Conservation (phyloP, 2,329 filamentous ascomycete species). For the Cercospora citrullina region DNA sequence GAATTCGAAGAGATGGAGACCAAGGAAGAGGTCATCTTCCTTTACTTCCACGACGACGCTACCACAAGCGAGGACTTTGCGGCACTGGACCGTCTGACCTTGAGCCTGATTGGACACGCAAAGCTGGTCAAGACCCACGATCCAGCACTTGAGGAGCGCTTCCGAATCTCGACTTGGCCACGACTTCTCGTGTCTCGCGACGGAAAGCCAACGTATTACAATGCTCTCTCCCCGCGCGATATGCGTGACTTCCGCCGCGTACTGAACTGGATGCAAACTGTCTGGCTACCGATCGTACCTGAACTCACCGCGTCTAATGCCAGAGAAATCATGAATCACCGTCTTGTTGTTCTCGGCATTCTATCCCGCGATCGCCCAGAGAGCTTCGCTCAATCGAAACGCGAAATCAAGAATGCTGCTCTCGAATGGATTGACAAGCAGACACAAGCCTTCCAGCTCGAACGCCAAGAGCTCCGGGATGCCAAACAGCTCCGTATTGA, state of each 20-base stretch:
- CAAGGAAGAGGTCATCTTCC: constrained; percentile 91
- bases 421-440: constrained; percentile 99
- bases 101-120: constrained; percentile 86
- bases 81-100: constrained; percentile 79
- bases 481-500: constrained; percentile 94
- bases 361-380: constrained; percentile 77
- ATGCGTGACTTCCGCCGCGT: constrained; percentile 86
- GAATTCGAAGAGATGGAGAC: constrained; percentile 81
- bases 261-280: constrained; percentile 88
- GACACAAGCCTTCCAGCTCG: constrained; percentile 84
- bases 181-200: constrained; percentile 85
- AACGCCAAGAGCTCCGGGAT: constrained; percentile 89
- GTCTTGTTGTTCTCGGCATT: constrained; percentile 90
- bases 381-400: constrained; percentile 73
- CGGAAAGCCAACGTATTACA: constrained; percentile 87
- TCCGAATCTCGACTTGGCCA: constrained; percentile 98
- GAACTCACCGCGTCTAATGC: constrained; percentile 91
- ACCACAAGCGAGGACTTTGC: constrained; percentile 90
- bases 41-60: constrained; percentile 97
- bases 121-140: constrained; percentile 91
- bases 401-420: constrained; percentile 92
- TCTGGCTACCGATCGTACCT: constrained; percentile 94
- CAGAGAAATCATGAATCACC: constrained; percentile 90
- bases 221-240: constrained; percentile 79
- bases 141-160: constrained; percentile 70